Evolutionary conservation across 192 early-diverging fungal species (phyloP), one percentile per base, ranked within the genome.

Genomic region (Coemansia sp.): DNA sequence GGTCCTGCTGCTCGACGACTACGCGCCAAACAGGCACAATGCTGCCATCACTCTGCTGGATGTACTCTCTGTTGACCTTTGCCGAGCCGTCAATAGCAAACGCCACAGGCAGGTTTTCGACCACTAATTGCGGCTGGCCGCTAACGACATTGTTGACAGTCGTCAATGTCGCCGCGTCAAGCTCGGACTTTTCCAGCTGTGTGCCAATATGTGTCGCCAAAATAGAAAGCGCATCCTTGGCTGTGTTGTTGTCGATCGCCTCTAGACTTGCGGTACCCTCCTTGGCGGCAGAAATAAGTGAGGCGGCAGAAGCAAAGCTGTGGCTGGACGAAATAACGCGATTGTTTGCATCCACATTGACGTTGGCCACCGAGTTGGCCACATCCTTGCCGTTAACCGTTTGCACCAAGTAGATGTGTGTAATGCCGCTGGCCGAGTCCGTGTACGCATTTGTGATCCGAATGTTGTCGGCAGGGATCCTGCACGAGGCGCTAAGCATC

Each of bases 321-420:
- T 87, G 77, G 40, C 89, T 87, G 52, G 85, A 89, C 24, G 88
- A 91, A 22, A 95, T 76, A 17, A 97, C 67, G 36, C 72, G 52
- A 33, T 87, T 87, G 19, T 75, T 53, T 3, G 53, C 43, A 55
- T 86, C 86, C 18, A 95, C 68, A 60, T 97, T 93, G 68, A 93
- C 79, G 64, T 91, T 93, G 37, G 89, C 91, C 62, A 93, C 88
- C 34, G 83, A 89, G 70, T 97, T 97, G 48, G 84, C 75, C 8
- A 97, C 82, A 63, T 90, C 85, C 4, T 89, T 50, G 21, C 88
- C 92, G 63, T 86, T 63, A 18, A 85, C 56, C 4, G 81, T 63
- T 67, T 97, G 95, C 46, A 87, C 85, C 29, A 93, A 60, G 69
- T 94, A 89, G 10, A 95, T 90, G 71, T 95, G 92, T n/a, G 91